phyloP scores from a whole-genome alignment of 495 filamentous ascomycete genomes.

The Cryomyces minteri region DNA sequence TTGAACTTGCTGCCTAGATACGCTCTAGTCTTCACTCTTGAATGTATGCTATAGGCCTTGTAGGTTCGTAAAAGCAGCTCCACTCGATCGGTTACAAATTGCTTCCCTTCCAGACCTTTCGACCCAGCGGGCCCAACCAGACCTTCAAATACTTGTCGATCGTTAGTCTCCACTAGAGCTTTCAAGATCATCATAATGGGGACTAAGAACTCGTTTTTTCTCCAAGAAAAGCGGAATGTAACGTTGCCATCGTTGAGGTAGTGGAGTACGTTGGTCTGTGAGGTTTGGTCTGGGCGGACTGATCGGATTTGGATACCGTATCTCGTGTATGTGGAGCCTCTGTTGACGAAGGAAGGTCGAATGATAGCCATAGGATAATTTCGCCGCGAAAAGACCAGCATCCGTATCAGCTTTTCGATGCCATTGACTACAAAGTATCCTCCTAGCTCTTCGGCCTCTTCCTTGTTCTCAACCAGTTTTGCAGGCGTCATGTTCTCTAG shows the following conservation, averaged over 20 bases:
- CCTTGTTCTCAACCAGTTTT: conserved; percentile 65
- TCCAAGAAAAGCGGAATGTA: conserved; percentile 93
- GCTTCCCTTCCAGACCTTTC: conserved; percentile 56
- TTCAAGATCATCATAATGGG: conserved; percentile 94
- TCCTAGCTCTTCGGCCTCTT: conserved; percentile 83
- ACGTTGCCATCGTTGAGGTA: conserved; percentile 91
- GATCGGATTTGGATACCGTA: conserved; percentile 82
- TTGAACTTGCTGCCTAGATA: conserved; percentile 83
- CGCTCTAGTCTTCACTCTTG: conserved; percentile 53
- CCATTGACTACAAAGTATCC: conserved; percentile 94
- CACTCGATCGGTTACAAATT: conserved; percentile 86
- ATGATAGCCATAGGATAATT: conserved; percentile 92
- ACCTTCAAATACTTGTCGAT: conserved; percentile 85
- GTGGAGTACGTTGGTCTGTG: conserved; percentile 91
- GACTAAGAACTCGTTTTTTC: conserved; percentile 87
- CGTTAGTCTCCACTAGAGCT: conserved; percentile 87
- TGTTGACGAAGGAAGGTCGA: conserved; percentile 68
- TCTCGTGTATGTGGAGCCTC: conserved; percentile 71
- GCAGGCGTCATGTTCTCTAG: conserved; percentile 68
- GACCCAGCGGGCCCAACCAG: conserved; percentile 56
- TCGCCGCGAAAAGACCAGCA: conserved; percentile 71
- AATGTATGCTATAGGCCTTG: conserved; percentile 71
- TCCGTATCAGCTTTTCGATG: conserved; percentile 86
- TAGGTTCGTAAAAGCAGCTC: conserved; percentile 86
- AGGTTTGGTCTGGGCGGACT: conserved; percentile 87